Percentiles rank a stretch among this genome's conserved stretches.
Conservation (phyloP, 2,329 filamentous ascomycete genomes). For the Hypoxylon sp. region DNA sequence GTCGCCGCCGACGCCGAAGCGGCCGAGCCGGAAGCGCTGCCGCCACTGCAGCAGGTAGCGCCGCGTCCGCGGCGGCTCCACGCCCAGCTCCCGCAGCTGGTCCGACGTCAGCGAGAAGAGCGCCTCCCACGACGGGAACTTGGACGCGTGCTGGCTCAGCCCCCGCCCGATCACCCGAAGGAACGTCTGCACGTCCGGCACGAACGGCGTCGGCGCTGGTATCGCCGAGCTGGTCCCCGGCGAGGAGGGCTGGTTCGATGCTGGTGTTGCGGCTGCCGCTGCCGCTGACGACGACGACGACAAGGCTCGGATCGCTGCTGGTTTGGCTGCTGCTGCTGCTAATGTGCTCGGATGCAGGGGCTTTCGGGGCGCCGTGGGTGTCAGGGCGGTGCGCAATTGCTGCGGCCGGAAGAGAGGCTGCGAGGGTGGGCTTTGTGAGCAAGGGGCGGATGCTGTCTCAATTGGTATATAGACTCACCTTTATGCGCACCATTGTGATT, state of each 20-base stretch:
- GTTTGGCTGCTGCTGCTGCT: not conserved
- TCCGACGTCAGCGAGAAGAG: constrained; percentile 82
- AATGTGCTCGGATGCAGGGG: constrained; percentile 5
- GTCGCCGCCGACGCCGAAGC: constrained; percentile 84
- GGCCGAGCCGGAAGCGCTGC: constrained; percentile 80
- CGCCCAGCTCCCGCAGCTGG: constrained; percentile 82
- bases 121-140: constrained; percentile 89
- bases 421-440: not conserved
- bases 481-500: constrained; percentile 39
- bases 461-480: constrained; percentile 29
- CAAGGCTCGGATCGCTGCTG: too few species aligned
- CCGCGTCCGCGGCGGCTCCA: constrained; percentile 84
- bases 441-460: not conserved
- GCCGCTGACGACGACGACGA: too few species aligned
- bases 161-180: constrained; percentile 90
- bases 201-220: constrained; percentile 81
- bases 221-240: too few species aligned
- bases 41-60: constrained; percentile 89
- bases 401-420: constrained; percentile 45
- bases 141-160: constrained; percentile 80
- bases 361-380: not conserved
- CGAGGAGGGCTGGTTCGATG: too few species aligned
- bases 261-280: too few species aligned
- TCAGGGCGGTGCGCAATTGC: constrained; percentile 39
- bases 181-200: constrained; percentile 86